Conservation (phyloP, 2,329 filamentous ascomycete species). For the Penicillium sp. region DNA sequence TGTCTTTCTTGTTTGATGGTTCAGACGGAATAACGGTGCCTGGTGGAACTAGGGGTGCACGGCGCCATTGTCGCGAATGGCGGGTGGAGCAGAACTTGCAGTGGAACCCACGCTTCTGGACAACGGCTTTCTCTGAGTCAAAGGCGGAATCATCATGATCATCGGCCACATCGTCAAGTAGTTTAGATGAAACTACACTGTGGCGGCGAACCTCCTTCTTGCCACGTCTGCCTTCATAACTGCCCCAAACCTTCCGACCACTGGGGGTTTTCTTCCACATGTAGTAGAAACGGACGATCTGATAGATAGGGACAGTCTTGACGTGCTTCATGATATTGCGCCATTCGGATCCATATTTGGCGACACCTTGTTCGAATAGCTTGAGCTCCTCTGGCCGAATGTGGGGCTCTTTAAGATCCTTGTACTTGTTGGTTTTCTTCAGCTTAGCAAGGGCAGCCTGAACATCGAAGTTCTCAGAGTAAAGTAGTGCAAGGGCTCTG, state of each 20-base stretch:
- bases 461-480: constrained; percentile 67
- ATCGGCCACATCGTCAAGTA: constrained; percentile 90
- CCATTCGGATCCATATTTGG: constrained; percentile 88
- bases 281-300: constrained; percentile 92
- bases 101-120: constrained; percentile 77
- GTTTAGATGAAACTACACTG: constrained; percentile 63
- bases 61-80: constrained; percentile 82
- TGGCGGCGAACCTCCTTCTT: constrained; percentile 74
- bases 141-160: constrained; percentile 94
- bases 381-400: constrained; percentile 75
- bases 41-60: constrained; percentile 74
- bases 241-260: constrained; percentile 86
- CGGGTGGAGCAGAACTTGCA: constrained; percentile 90
- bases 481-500: constrained; percentile 72
- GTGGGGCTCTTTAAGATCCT: constrained; percentile 79
- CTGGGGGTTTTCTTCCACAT: constrained; percentile 94
- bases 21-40: constrained; percentile 68
- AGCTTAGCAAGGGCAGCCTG: constrained; percentile 69
- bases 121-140: constrained; percentile 76
- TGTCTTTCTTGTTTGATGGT: constrained; percentile 66
- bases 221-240: constrained; percentile 79
- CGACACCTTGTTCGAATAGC: constrained; percentile 86
- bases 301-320: constrained; percentile 68
- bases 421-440: constrained; percentile 62
- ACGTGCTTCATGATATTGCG: constrained; percentile 79